Base-by-base conservation (phyloP, 2,329 filamentous ascomycete genomes). In the Beauveria scarabaeidicola region DNA sequence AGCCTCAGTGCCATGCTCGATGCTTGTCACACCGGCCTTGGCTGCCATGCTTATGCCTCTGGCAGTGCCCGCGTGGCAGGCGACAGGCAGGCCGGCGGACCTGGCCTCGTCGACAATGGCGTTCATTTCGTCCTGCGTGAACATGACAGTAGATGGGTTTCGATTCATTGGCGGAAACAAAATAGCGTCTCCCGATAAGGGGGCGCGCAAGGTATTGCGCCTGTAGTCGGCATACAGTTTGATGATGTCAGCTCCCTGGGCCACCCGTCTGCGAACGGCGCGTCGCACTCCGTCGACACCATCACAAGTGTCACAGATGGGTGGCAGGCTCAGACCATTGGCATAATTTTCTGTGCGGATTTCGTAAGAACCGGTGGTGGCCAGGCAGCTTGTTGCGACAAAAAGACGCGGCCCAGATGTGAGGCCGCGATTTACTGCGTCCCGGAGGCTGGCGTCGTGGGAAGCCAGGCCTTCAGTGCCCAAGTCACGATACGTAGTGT, bases 401-500 rank as follows among this genome's bases (percentile, higher is more conserved):
- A 82, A 82, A 43, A 84, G 72, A 2, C 81, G 75, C 0, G 81
- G 81, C 0, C 81, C 81, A 0, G 80, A 78, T 2, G 75, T 77
- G 11, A 84, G 65, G 5, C 80, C 81, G 7, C 81, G 77, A 62
- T 80, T 80, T 64, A 84, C 76, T 38, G 77, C 75, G 66, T 84
- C 78, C 10, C 81, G 74, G 3, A 84, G 68, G 58, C 76, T 76
- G 43, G 75, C 75, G 66, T 84, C 81, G 29, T 75, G 75, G 41
- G 77, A 75, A 29, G 73, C 71, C 61, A 82, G 73, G 0, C 75
- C 75, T 64, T 84, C 81, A 3, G 79, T 80, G 15, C 81, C 80
- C 0, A 83, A 73, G 66, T 84, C 81, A 47, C 81, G 74, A 67
- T 82, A 83, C 2, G 81, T 83, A 0, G 81, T 86, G 70, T 80